Base-by-base conservation (phyloP, 352 stramenopile genomes). In the Aphanomyces astaci region DNA sequence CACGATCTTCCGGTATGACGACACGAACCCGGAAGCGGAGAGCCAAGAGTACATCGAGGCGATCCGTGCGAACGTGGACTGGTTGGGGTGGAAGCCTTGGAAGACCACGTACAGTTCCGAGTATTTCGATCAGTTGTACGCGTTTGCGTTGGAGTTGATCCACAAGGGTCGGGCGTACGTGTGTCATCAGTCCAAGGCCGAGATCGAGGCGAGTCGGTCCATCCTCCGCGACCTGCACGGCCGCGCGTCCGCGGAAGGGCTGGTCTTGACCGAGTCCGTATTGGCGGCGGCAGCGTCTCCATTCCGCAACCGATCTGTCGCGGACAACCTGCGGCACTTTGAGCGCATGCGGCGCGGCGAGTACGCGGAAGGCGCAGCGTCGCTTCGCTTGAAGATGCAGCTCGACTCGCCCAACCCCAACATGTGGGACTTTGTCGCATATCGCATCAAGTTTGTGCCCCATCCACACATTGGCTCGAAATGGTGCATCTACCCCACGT, bases 401-500 rank as follows among this genome's bases (percentile, higher is more conserved):
- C 96, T 99, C 64, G 86, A 92, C 48, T 97, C 82, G 40, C 78
- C 91, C 25, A 99, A 99, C 80, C 95, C 96, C n/a, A 99, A 99
- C 80, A 99, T 99, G 96, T 98, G 91, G 90, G 94, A 98, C 78
- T 91, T 96, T 75, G 89, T 96, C 54, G 97, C 97, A 4, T 99
- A 99, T 78, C 96, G 97, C 65, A 98, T 99, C 84, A 98, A 98
- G 75, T 99, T 96, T 74, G 92, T 97, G 49, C 76, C 92, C 46
- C 97, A 99, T 79, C 97, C 97, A 52, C 95, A 99, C 81, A 93
- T 97, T 43, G 97, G 97, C 39, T 85, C 97, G 69, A 93, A 93
- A 69, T 99, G 97, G 97, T 99, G 96, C 77, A 98, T 99, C 76
- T 99, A 99, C 80, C 97, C 97, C 10, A 98, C 96, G 4, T 99